Conservation (phyloP, 2,329 filamentous ascomycete species). For the Didymosphaeria variabile region DNA sequence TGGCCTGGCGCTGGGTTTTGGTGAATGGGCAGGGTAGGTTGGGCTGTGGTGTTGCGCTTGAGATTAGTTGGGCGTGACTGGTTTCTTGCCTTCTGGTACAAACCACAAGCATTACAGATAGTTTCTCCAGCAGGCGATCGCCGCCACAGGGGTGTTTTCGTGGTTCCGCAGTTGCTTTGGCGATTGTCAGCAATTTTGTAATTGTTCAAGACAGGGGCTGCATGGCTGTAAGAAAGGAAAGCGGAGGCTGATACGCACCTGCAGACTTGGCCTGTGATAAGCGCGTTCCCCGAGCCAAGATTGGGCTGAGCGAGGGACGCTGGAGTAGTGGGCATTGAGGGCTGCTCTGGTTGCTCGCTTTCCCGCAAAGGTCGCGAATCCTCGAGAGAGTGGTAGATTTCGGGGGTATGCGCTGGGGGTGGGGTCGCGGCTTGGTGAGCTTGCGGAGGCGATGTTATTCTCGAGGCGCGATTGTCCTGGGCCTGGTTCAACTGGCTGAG, state of each 20-base stretch:
- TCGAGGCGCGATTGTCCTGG: slow-evolving; percentile 43
- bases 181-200: slow-evolving; percentile 19
- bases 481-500: slow-evolving; percentile 56
- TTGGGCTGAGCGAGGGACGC: slow-evolving; percentile 30
- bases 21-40: slow-evolving; percentile 36
- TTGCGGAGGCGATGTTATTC: slow-evolving; percentile 28
- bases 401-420: slow-evolving; percentile 34
- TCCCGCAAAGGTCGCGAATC: slow-evolving; percentile 44
- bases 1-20: slow-evolving; percentile 54
- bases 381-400: slow-evolving; percentile 53
- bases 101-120: slow-evolving; percentile 96
- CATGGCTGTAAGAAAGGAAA: slow-evolving; percentile 4
- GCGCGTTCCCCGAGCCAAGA: slow-evolving; percentile 38
- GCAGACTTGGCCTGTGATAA: slow-evolving; percentile 72
- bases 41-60: slow-evolving; percentile 72
- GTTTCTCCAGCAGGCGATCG: slow-evolving; percentile 91
- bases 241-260: slow-evolving; percentile 62
- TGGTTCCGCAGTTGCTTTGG: slow-evolving; percentile 90
- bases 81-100: slow-evolving; percentile 94
- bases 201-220: slow-evolving; percentile 2
- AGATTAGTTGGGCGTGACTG: slow-evolving; percentile 88
- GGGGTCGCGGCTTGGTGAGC: slow-evolving; percentile 29
- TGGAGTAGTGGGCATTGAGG: slow-evolving; percentile 33
- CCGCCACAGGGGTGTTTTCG: slow-evolving; percentile 92
- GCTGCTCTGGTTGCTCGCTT: slow-evolving; percentile 28